Percentiles rank a stretch among this genome's conserved stretches.
Evolutionary conservation across 441 rosid species (phyloP).

Genomic region (Daphne laureola): DNA sequence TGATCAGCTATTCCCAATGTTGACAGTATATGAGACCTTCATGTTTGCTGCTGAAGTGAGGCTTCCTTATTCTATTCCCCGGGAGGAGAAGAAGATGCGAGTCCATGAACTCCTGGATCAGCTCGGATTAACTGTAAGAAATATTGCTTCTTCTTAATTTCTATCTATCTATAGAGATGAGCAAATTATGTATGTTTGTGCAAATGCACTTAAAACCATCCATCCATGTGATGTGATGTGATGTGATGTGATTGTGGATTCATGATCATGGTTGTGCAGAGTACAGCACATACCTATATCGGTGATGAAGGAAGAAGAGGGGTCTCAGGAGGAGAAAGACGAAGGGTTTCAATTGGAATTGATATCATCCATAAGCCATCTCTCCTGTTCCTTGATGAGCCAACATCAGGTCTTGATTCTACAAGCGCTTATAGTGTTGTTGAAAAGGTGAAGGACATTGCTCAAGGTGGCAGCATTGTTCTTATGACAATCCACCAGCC

Average conservation of each 20-base stretch:
- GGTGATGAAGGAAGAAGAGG: constrained; percentile 84
- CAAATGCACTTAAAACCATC: too few relatives aligned
- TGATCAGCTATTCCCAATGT: constrained; percentile 71
- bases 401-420: constrained; percentile 83
- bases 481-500: constrained; percentile 90
- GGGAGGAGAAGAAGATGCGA: constrained; percentile 55
- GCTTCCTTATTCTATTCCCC: constrained; percentile 65
- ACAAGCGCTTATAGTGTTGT: constrained; percentile 76
- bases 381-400: constrained; percentile 72
- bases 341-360: constrained; percentile 73
- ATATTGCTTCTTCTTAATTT: background rate
- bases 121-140: constrained; percentile 48
- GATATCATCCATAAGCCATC: constrained; percentile 81
- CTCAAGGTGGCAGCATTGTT: constrained; percentile 64
- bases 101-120: constrained; percentile 68
- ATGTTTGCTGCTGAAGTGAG: constrained; percentile 80
- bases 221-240: too few relatives aligned
- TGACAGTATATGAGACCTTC: constrained; percentile 72
- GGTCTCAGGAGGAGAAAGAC: constrained; percentile 75
- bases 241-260: background rate
- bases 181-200: background rate
- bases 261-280: constrained; percentile 20
- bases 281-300: constrained; percentile 48
- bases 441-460: constrained; percentile 69
- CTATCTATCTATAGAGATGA: background rate